Evolutionary conservation across 2,329 filamentous ascomycete genomes (phyloP), one percentile per base, ranked within the genome.

Genomic region (Beauveria bassiana): DNA sequence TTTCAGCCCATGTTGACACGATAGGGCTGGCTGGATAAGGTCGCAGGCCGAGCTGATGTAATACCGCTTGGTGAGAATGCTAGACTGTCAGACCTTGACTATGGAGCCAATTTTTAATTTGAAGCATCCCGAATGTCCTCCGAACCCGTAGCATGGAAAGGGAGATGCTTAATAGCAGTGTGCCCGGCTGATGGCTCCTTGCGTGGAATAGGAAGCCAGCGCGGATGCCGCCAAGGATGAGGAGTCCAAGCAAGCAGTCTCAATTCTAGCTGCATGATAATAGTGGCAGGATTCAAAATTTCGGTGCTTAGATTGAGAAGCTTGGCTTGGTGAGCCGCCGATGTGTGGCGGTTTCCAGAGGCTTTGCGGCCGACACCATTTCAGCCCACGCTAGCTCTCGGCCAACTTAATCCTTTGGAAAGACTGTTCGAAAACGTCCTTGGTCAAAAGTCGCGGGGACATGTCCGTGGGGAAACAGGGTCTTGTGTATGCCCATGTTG

Each of bases 31-130:
- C 58, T 47, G 38, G 22, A 12, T 20, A 26, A 18, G 46, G 49
- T 60, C 58, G 47, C 58, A 16, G 58, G 58, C 58, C 28, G 50
- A 28, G 58, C 58, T 60, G 58, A 60, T 53, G 58, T 60, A 54
- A 60, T 60, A 54, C 50, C 24, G 47, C 40, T 47, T 31, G 50
- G 50, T 53, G 50, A 60, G 58, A 60, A 28, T 38, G 24, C 26
- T 52, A 31, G 57, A 38, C 1, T n/a, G 43, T 49, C 54, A 28
- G n/a, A 28, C 28, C 43, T 40, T 43, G 16, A 40, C 12, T 28
- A 26, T 47, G 22, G 46, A 45, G 20, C 18, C 31, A 12, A 3
- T 22, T 42, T 43, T 43, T 31, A 45, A 58, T 42, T 24, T 53
- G 26, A 60, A 16, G 24, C 14, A 53, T 38, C 34, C 40, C 38